These are phyloP conservation scores for Dendrobium catenatum DNA, from an alignment of 106 monocot genomes.

Conservation along the genomic window DNA sequence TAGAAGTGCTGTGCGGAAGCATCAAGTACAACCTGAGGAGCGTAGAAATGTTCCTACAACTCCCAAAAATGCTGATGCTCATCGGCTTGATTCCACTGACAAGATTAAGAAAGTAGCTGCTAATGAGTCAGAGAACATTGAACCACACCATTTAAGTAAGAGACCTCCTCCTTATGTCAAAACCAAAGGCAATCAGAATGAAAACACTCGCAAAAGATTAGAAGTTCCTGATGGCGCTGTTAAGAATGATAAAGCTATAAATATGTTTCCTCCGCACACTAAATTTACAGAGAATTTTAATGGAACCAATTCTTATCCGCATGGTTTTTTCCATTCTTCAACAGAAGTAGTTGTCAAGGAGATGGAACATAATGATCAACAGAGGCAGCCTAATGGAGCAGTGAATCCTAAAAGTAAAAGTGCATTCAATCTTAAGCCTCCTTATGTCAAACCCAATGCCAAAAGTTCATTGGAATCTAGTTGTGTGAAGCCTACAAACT, in stretches of 20 bases:
- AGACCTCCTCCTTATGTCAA: constrained; percentile 5
- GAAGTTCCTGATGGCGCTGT: constrained; percentile 4
- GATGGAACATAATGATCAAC: constrained; percentile 10
- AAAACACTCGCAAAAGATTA: neutral
- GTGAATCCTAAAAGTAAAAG: constrained; percentile 13
- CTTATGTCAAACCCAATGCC: constrained; percentile 36
- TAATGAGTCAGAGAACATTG: constrained; percentile 18
- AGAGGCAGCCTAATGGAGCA: neutral
- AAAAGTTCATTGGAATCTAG: neutral
- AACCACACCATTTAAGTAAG: neutral
- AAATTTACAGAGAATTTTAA: constrained; percentile 14
- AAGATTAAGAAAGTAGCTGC: constrained; percentile 15
- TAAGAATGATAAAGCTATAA: constrained; percentile 12
- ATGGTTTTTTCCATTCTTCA: neutral
- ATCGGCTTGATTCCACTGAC: constrained; percentile 4
- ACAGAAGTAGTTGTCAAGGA: neutral
- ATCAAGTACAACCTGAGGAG: constrained; percentile 28
- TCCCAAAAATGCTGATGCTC: constrained; percentile 8
- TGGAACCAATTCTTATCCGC: neutral
- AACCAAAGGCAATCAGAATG: constrained; percentile 14
- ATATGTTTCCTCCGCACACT: constrained; percentile 38
- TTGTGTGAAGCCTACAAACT: constrained; percentile 25
- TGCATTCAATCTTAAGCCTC: constrained; percentile 24
- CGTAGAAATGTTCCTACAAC: constrained; percentile 33
- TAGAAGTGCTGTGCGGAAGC: neutral